These are phyloP conservation scores for Gossypium trilobum DNA, from an alignment of 441 rosid species.

Conservation along the genomic window DNA sequence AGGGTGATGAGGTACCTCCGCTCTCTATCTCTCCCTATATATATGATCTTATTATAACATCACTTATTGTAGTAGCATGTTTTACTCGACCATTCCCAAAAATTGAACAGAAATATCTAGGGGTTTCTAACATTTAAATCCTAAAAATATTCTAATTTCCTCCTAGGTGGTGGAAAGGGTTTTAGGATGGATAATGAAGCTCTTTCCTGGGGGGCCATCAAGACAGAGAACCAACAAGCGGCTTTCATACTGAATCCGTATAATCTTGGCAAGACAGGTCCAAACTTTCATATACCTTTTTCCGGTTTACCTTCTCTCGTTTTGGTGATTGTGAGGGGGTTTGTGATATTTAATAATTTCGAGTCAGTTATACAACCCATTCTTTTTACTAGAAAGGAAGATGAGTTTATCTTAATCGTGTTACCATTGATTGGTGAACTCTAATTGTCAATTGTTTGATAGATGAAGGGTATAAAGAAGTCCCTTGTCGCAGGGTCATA, in stretches of 20 bases:
- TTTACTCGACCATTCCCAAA: not conserved
- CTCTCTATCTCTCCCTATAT: slow-evolving; percentile 17
- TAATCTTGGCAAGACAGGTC: slow-evolving; percentile 13
- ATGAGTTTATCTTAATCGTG: slow-evolving; percentile 14
- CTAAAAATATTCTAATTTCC: not conserved
- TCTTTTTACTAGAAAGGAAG: slow-evolving; percentile 27
- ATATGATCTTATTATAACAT: not conserved
- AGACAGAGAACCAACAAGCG: slow-evolving; percentile 80
- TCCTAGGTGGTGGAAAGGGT: slow-evolving; percentile 92
- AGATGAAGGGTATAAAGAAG: slow-evolving; percentile 19
- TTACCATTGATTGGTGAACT: slow-evolving; percentile 18
- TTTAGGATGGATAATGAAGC: slow-evolving; percentile 95
- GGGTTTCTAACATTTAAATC: not conserved
- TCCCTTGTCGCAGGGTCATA: slow-evolving; percentile 10
- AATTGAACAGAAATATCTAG: not conserved
- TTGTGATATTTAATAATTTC: slow-evolving; percentile 33
- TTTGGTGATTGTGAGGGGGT: slow-evolving; percentile 20
- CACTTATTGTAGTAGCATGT: not conserved
- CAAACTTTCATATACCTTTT: not conserved
- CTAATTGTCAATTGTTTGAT: slow-evolving; percentile 16
- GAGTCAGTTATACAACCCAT: slow-evolving; percentile 32
- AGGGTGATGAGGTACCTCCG: slow-evolving; percentile 85
- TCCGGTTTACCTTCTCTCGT: slow-evolving; percentile 10
- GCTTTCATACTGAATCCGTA: slow-evolving; percentile 30
- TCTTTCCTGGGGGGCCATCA: slow-evolving; percentile 88